Percentiles rank a stretch among this genome's conserved stretches.
These are phyloP conservation scores for Neurospora sp. DNA, from an alignment of 495 filamentous ascomycete species.

Conservation along the genomic window DNA sequence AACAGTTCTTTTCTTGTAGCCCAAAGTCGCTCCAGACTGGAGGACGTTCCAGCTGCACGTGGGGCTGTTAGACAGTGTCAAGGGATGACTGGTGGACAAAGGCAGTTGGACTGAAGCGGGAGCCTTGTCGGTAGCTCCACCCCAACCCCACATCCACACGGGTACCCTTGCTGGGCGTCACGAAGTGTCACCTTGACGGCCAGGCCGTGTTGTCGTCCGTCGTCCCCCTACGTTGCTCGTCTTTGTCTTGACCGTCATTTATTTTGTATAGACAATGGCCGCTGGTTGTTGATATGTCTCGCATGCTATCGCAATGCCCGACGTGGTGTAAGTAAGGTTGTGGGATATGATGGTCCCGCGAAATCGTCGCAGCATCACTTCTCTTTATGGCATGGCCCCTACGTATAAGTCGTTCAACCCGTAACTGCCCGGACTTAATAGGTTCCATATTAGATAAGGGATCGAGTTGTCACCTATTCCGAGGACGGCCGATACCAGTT, in stretches of 20 bases:
- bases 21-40: not conserved
- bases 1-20: not conserved
- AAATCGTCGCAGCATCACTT: not conserved
- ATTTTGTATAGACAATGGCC: not conserved
- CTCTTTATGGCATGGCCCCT: not conserved
- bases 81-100: not conserved
- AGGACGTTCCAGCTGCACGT: not conserved
- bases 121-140: not conserved
- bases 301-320: not conserved
- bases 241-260: not conserved
- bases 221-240: not conserved
- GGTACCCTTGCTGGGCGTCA: not conserved
- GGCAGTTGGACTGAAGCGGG: not conserved
- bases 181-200: not conserved
- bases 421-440: not conserved
- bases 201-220: not conserved
- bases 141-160: not conserved
- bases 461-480: not conserved
- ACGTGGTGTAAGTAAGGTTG: not conserved
- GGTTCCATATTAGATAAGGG: not conserved
- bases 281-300: not conserved
- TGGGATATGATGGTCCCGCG: not conserved
- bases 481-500: not conserved
- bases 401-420: not conserved
- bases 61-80: not conserved